Conservation (phyloP, 176 grass and related monocot genomes). For the Aegilops umbellulata region DNA sequence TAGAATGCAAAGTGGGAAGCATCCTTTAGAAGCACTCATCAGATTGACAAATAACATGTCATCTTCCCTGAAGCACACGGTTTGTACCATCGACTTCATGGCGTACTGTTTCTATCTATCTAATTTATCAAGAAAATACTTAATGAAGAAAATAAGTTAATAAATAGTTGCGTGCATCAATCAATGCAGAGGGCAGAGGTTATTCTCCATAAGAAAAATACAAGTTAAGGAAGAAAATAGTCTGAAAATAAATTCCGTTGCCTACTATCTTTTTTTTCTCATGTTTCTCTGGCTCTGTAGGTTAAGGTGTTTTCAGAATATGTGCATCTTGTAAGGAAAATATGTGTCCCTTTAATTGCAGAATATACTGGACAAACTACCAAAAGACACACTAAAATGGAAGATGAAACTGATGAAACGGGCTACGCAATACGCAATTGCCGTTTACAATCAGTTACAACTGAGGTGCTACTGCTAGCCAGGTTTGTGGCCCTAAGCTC, state of each 20-base stretch:
- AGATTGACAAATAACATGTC: conserved; percentile 46
- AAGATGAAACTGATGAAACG: conserved; percentile 46
- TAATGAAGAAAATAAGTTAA: too few species aligned
- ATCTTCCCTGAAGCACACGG: conserved; percentile 41
- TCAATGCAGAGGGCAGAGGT: too few species aligned
- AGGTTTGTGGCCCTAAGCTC: too few species aligned
- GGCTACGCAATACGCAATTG: conserved; percentile 48
- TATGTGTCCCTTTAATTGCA: too few species aligned
- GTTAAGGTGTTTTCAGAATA: too few species aligned
- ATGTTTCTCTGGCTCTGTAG: too few species aligned
- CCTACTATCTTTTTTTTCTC: too few species aligned
- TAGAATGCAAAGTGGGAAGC: conserved; percentile 45
- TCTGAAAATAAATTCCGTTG: too few species aligned
- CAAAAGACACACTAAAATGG: conserved; percentile 46
- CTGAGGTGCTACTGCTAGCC: background rate
- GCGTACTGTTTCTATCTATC: background rate
- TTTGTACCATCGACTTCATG: background rate
- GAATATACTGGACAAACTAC: too few species aligned
- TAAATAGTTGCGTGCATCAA: too few species aligned
- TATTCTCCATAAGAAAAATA: background rate
- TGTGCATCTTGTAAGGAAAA: too few species aligned
- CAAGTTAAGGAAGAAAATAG: too few species aligned
- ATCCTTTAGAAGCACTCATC: conserved; percentile 46
- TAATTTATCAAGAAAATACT: background rate
- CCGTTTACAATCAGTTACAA: conserved; percentile 45